Evolutionary conservation across 176 grass and related monocot genomes (phyloP).

Genomic region (Triticum turgidum): DNA sequence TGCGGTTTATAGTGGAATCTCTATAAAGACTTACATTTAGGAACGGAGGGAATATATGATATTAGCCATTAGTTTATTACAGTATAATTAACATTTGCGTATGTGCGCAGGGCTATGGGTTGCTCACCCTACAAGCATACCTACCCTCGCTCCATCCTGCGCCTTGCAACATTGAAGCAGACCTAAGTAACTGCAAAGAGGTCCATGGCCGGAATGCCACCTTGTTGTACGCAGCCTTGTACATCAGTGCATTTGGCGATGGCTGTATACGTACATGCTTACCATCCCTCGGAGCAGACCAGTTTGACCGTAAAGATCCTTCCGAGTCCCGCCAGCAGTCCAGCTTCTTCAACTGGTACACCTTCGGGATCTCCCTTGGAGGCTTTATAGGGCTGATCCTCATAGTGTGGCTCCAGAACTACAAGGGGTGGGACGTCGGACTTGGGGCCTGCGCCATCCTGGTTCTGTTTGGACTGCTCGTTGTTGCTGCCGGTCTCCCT

Average conservation of each 20-base stretch:
- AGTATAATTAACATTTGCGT: not conserved
- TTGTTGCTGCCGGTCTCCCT: conserved; percentile 40
- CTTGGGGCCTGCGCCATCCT: conserved; percentile 37
- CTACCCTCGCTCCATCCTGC: conserved; percentile 50
- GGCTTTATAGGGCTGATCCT: conserved; percentile 46
- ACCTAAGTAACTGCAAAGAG: conserved; percentile 27
- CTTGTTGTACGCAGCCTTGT: conserved; percentile 45
- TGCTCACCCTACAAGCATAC: conserved; percentile 58
- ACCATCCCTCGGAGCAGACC: conserved; percentile 62
- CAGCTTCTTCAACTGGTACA: conserved; percentile 64
- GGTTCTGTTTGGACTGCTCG: conserved; percentile 42
- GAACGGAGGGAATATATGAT: not conserved
- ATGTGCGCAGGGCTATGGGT: conserved; percentile 46
- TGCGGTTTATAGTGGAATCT: too few relatives aligned
- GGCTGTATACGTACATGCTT: conserved; percentile 48
- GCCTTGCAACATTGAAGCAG: conserved; percentile 30
- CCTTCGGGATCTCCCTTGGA: conserved; percentile 53
- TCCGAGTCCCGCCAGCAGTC: conserved; percentile 27
- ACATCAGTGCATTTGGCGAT: conserved; percentile 43
- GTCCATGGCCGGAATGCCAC: conserved; percentile 43
- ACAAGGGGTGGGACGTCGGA: conserved; percentile 56
- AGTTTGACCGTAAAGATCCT: conserved; percentile 54
- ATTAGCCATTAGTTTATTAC: too few relatives aligned
- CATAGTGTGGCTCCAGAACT: conserved; percentile 55
- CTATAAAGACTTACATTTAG: too few relatives aligned